Percentiles rank a stretch among this genome's conserved stretches.
Conservation (phyloP, 176 grass and related monocot genomes). For the Cenchrus purpureus region DNA sequence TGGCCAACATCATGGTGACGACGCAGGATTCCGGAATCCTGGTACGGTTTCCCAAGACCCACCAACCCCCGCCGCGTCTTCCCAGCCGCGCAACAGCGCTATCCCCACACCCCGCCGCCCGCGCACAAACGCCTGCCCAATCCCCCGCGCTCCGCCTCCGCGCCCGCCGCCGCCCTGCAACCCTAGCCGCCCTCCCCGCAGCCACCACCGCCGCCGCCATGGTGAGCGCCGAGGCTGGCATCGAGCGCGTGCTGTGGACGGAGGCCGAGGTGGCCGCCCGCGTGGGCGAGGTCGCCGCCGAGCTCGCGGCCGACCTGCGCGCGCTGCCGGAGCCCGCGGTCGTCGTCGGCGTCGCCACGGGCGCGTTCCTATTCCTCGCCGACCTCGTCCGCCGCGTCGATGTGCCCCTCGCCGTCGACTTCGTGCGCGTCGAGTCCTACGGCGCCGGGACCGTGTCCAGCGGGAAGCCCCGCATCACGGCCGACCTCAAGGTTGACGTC, state of each 20-base stretch:
- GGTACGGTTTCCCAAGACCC: neutral
- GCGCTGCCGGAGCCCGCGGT: slow-evolving; percentile 56
- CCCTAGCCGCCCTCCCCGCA: slow-evolving; percentile 26
- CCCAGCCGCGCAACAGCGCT: neutral
- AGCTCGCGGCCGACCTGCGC: slow-evolving; percentile 67
- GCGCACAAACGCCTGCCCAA: neutral
- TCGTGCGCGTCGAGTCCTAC: slow-evolving; percentile 90
- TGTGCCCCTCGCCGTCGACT: slow-evolving; percentile 60
- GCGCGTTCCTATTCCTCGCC: slow-evolving; percentile 82
- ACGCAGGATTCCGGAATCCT: slow-evolving; percentile 34
- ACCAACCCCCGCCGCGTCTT: neutral
- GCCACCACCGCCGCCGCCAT: neutral
- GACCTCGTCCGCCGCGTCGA: slow-evolving; percentile 79
- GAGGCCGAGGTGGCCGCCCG: slow-evolving; percentile 61
- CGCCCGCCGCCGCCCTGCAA: slow-evolving; percentile 23
- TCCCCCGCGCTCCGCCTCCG: neutral
- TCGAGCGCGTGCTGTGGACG: slow-evolving; percentile 81
- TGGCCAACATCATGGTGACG: neutral
- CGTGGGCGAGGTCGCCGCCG: slow-evolving; percentile 58
- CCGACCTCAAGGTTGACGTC: slow-evolving; percentile 87
- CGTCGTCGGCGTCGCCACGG: slow-evolving; percentile 78
- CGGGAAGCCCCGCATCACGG: slow-evolving; percentile 62
- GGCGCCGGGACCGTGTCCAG: slow-evolving; percentile 76
- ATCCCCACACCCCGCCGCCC: neutral
- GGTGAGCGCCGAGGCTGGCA: slow-evolving; percentile 56